These are phyloP conservation scores for Leucosporidium creatinivorum DNA, from an alignment of 768 basidiomycete species.

Conservation along the genomic window DNA sequence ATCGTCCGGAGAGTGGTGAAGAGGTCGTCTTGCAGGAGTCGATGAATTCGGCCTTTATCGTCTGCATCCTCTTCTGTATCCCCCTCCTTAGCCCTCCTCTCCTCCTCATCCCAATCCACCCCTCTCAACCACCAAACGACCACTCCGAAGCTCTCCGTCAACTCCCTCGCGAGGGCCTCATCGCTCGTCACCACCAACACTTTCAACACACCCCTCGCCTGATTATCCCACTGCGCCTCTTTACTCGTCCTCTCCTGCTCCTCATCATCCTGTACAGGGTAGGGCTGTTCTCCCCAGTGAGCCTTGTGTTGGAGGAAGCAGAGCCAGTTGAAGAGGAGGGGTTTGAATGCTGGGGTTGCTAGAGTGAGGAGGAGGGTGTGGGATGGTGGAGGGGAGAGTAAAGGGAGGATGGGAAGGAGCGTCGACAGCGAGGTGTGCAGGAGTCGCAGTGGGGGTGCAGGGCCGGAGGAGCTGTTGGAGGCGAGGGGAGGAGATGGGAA, in stretches of 20 bases:
- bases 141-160: constrained; percentile 21
- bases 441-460: not conserved
- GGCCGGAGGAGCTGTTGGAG: too few relatives aligned
- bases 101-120: constrained; percentile 20
- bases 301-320: constrained; percentile 32
- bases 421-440: constrained; percentile 30
- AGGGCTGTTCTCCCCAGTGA: constrained; percentile 10
- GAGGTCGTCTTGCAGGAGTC: constrained; percentile 15
- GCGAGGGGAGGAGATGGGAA: constrained; percentile 6
- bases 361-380: constrained; percentile 33
- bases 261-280: constrained; percentile 8
- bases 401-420: constrained; percentile 25
- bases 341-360: constrained; percentile 32
- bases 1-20: constrained; percentile 30
- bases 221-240: not conserved
- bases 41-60: constrained; percentile 8
- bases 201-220: constrained; percentile 1
- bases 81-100: not conserved
- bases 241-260: not conserved
- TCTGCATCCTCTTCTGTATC: not conserved
- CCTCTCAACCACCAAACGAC: constrained; percentile 17
- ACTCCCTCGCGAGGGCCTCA: constrained; percentile 22
- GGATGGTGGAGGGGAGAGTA: constrained; percentile 16
- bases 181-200: constrained; percentile 31
- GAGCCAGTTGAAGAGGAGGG: constrained; percentile 33